These are phyloP conservation scores for Cladophialophora immunda DNA, from an alignment of 2,329 filamentous ascomycete species.

Conservation along the genomic window DNA sequence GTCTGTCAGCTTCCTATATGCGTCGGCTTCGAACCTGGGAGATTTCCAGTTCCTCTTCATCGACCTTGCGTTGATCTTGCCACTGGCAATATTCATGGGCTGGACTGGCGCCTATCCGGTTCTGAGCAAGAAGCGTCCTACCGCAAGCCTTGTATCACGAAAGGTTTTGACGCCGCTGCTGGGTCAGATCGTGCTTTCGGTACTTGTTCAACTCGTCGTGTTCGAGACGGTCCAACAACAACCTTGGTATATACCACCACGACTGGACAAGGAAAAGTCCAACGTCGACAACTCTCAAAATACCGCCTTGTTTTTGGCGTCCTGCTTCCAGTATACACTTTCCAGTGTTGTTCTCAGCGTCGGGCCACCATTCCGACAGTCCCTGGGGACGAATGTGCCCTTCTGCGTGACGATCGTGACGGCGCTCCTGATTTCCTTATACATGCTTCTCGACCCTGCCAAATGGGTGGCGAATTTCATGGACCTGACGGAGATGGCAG, in stretches of 20 bases:
- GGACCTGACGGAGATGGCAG: slow-evolving; percentile 82
- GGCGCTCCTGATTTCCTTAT: slow-evolving; percentile 72
- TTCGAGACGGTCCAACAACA: slow-evolving; percentile 80
- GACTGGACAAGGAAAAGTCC: slow-evolving; percentile 77
- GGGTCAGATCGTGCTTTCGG: slow-evolving; percentile 84
- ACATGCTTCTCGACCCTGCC: slow-evolving; percentile 82
- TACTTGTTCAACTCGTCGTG: slow-evolving; percentile 76
- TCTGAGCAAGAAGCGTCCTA: slow-evolving; percentile 85
- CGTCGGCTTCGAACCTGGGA: slow-evolving; percentile 89
- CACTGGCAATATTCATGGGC: slow-evolving; percentile 98
- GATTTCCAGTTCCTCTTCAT: slow-evolving; percentile 99
- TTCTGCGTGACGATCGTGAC: slow-evolving; percentile 80
- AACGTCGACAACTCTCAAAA: slow-evolving; percentile 94
- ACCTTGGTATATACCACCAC: slow-evolving; percentile 85
- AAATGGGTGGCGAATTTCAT: slow-evolving; percentile 76
- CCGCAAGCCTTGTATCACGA: slow-evolving; percentile 87
- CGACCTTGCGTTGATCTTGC: slow-evolving; percentile 88
- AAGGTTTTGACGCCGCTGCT: slow-evolving; percentile 91
- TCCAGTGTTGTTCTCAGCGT: slow-evolving; percentile 88
- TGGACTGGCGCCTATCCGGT: slow-evolving; percentile 86
- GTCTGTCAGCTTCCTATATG: slow-evolving; percentile 94
- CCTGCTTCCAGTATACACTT: slow-evolving; percentile 94
- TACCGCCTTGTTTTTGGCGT: slow-evolving; percentile 86
- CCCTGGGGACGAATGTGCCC: slow-evolving; percentile 81
- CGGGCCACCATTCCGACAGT: slow-evolving; percentile 87